Evolutionary conservation across 1,284 basidiomycete genomes (phyloP).

Genomic region (Boletus sp.): DNA sequence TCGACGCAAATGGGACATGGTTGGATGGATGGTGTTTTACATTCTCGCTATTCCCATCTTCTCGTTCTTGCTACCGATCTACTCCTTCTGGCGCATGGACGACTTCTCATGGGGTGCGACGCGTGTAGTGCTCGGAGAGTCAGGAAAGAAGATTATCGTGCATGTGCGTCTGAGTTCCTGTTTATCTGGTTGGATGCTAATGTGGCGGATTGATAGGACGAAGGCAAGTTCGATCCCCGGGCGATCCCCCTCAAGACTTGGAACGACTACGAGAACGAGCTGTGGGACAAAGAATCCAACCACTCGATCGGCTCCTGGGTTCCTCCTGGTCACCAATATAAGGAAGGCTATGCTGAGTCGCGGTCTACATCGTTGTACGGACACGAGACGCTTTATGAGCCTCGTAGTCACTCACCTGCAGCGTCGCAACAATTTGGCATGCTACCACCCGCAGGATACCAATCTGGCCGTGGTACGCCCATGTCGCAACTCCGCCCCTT

Average conservation of each 20-base stretch:
- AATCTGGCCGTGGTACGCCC: conserved; percentile 76
- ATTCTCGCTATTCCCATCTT: conserved; percentile 88
- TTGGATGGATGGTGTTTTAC: conserved; percentile 97
- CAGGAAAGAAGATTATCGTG: conserved; percentile 91
- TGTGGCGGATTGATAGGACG: conserved; percentile 56
- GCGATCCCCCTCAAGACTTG: conserved; percentile 93
- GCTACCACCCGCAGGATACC: conserved; percentile 61
- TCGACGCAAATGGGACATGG: conserved; percentile 91
- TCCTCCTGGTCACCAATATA: conserved; percentile 63
- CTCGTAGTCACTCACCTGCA: conserved; percentile 61
- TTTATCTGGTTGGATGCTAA: conserved; percentile 14
- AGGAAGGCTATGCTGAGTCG: conserved; percentile 70
- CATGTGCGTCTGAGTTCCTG: conserved; percentile 60
- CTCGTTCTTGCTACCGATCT: conserved; percentile 90
- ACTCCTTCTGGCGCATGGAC: conserved; percentile 99
- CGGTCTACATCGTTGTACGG: conserved; percentile 75
- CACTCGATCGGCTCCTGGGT: conserved; percentile 86
- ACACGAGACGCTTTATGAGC: conserved; percentile 77
- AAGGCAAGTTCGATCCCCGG: conserved; percentile 93
- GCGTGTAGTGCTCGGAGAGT: conserved; percentile 90
- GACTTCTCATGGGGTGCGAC: conserved; percentile 98
- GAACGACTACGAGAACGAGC: conserved; percentile 95
- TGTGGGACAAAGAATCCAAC: conserved; percentile 96
- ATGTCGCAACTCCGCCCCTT: conserved; percentile 39
- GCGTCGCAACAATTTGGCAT: conserved; percentile 57